These are phyloP conservation scores for Apophysomyces sp. DNA, from an alignment of 371 early-diverging fungal genomes.

Conservation along the genomic window DNA sequence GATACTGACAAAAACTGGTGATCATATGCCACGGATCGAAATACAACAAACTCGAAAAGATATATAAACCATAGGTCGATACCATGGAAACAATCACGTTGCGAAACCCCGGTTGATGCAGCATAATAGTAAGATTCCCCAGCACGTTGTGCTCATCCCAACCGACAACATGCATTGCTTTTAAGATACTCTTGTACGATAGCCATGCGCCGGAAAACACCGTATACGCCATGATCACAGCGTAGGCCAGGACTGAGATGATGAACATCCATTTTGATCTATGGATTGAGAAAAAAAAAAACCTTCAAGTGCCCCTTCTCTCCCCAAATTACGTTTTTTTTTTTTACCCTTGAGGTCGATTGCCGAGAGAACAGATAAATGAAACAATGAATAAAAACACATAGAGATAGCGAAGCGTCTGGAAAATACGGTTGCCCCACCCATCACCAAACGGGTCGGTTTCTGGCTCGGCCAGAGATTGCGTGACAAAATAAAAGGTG, in stretches of 20 bases:
- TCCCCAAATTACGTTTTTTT: slow-evolving; percentile 3
- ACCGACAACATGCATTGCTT: slow-evolving; percentile 13
- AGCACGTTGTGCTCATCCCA: slow-evolving; percentile 19
- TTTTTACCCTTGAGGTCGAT: slow-evolving; percentile 82
- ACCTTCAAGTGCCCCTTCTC: slow-evolving; percentile 26
- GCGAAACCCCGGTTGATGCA: slow-evolving; percentile 59
- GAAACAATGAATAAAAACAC: slow-evolving; percentile 61
- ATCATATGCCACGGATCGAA: slow-evolving; percentile 95
- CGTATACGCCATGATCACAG: slow-evolving; percentile 56
- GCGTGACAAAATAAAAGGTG: slow-evolving; percentile 71
- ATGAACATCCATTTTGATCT: slow-evolving; percentile 57
- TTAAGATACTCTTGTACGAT: slow-evolving; percentile 34
- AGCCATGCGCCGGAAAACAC: slow-evolving; percentile 54
- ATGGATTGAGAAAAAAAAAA: slow-evolving; percentile 4
- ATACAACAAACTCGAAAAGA: slow-evolving; percentile 74
- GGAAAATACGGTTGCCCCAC: slow-evolving; percentile 47
- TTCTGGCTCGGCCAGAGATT: slow-evolving; percentile 36
- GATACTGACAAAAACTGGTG: slow-evolving; percentile 84
- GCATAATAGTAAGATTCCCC: slow-evolving; percentile 16
- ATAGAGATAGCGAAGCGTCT: slow-evolving; percentile 59
- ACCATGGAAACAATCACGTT: slow-evolving; percentile 77
- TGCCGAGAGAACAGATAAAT: slow-evolving; percentile 81
- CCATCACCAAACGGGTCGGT: slow-evolving; percentile 59
- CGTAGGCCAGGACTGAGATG: slow-evolving; percentile 52
- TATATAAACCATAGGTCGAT: slow-evolving; percentile 86